Base-by-base conservation (phyloP, 371 early-diverging fungal species). In the Coelomomyces lativittatus region DNA sequence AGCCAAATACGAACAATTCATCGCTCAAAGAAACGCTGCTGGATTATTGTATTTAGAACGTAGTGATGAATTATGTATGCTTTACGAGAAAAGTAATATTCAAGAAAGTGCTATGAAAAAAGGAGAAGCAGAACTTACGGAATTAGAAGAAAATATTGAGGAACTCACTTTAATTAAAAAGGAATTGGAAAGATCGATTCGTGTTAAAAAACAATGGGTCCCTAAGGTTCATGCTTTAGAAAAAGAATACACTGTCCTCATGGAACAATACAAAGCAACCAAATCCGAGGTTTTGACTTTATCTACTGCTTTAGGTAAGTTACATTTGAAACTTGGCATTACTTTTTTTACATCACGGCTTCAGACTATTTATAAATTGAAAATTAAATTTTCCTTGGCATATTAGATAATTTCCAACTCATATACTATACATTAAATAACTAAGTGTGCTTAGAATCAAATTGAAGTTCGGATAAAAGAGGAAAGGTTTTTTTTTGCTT, bases 1-100 rank as follows among this genome's bases (percentile, higher is more conserved):
- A 34, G 31, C 34, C 4, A 54, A 63, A 28, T 66, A 62, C 54
- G 66, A 62, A 27, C 21, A 41, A 11, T 53, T 61, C 4, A 56
- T 64, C 14, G 50, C 53, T 30, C 67, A 64, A 15, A 55, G 74
- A 12, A 71, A 73, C 57, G 32, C 51, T 1, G 58, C 60, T 12
- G 74, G 68, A 29, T 46, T 63, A 12, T 56, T 60, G 24, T 51
- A 68, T 24, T 55, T 71, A 4, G 70, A 70, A 27, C 63, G 67
- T 12, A 66, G 68, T 53, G 71, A 71, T 49, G 74, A 73, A 39
- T 56, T 73, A 4, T 64, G 69, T 47, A 64, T 69, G 37, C 48
- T 71, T 1, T 66, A 71, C 44, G 74, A 73, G 43, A 47, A 59
- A 21, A 49, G 63, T 40, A 71, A 73, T 48, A 43, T 64, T 2